Evolutionary conservation across 257 asterid genomes (phyloP).

Genomic region (Nicotiana noctiflora): DNA sequence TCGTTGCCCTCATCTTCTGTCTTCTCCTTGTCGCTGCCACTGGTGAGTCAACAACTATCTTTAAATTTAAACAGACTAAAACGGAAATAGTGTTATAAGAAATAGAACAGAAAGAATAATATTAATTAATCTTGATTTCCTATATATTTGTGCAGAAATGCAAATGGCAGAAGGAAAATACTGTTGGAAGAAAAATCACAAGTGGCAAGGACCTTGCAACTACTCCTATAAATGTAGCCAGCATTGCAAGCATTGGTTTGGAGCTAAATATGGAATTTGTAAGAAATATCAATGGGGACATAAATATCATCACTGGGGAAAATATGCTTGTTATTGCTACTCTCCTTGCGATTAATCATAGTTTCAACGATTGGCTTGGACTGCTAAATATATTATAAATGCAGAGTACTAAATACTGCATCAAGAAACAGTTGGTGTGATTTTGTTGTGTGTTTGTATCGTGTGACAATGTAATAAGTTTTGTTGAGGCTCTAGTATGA

Average conservation of each 20-base stretch:
- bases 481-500: no score
- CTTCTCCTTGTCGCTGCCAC: not conserved
- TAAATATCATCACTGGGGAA: not conserved
- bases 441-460: not conserved
- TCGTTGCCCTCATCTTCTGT: not conserved
- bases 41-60: not conserved
- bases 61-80: not conserved
- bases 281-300: not conserved
- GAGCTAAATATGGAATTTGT: not conserved
- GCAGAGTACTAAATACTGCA: not conserved
- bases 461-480: no score
- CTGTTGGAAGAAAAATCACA: constrained; percentile 5
- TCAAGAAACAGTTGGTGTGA: not conserved
- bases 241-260: not conserved
- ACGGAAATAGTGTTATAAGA: no score
- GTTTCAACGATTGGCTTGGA: not conserved
- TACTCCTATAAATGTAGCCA: not conserved
- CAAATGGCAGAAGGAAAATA: not conserved
- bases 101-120: no score
- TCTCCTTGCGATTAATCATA: not conserved
- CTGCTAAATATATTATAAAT: no score
- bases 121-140: no score
- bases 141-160: not conserved
- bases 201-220: not conserved
- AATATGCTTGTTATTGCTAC: constrained; percentile 6